Evolutionary conservation across 2,329 filamentous ascomycete genomes (phyloP), one percentile per base, ranked within the genome.

Genomic region (Chaetomium sp.): DNA sequence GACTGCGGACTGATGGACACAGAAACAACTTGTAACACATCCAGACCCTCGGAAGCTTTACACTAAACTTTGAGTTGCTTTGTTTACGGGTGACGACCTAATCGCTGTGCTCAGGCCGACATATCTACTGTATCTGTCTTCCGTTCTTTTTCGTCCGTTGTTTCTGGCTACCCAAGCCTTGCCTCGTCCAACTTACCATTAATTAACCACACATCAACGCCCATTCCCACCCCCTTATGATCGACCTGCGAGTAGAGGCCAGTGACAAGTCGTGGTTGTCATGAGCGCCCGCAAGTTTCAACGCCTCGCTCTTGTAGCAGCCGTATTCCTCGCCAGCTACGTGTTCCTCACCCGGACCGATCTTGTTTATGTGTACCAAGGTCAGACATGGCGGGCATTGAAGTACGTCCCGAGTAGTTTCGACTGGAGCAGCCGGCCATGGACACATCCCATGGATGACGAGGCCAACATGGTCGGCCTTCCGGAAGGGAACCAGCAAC

Each of bases 401-500:
- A 49, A 56, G 7, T 67, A 68, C 50, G 53, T 63, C 11, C 62
- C 48, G 27, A 69, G 62, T 57, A 66, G 61, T 49, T 66, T 64
- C 51, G 62, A 70, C 58, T 71, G 69, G 69, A 61, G 60, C 9
- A 53, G 59, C 11, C 62, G 68, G 8, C 52, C 41, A 4, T 61
- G 60, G 45, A 59, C 47, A n/a, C 56, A 67, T 36, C 65, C 67
- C 3, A 52, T 66, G 2, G 48, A 62, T 5, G 53, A 59, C n/a
- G 54, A 58, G 0, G 52, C 19, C 19, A 27, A 44, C 14, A 61
- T 65, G 45, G 57, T 52, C 45, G 57, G 41, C 8, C 67, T 69
- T 12, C 76, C 76, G 1, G 56, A 63, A 12, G 74, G 71, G 36
- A 53, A 58, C 2, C 69, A 71, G 1, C 61, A 55, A 14, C 52